Percentiles rank a stretch among this genome's conserved stretches.
Conservation (phyloP, 2,329 filamentous ascomycete genomes). For the Colletotrichum plurivorum region DNA sequence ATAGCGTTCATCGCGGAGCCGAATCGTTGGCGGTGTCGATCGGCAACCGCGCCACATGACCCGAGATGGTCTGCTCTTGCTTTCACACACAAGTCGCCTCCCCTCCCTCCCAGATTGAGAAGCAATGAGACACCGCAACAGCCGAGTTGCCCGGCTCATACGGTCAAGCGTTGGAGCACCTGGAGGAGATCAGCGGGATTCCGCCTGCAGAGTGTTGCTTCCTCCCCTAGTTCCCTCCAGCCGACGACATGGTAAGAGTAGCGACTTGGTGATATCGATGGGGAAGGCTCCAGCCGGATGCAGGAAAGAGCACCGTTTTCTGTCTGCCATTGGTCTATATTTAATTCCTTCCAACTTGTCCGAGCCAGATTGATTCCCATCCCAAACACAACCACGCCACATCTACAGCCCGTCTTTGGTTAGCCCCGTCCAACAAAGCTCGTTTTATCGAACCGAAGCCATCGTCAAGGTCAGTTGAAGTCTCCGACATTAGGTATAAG, state of each 20-base stretch:
- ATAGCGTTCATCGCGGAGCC: conserved; percentile 15
- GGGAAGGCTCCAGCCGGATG: conserved; percentile 4
- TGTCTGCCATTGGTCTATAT: neutral
- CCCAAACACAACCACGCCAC: conserved; percentile 1
- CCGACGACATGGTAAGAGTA: conserved; percentile 15
- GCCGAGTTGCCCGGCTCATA: conserved; percentile 14
- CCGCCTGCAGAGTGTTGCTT: conserved; percentile 9
- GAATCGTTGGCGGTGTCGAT: conserved; percentile 20
- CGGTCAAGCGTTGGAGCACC: neutral
- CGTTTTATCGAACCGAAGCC: conserved; percentile 2
- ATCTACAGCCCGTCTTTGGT: neutral
- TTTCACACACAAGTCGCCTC: neutral
- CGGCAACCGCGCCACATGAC: conserved; percentile 5
- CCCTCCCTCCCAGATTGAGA: neutral
- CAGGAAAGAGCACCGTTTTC: neutral
- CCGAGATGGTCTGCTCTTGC: conserved; percentile 1
- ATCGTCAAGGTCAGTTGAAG: conserved; percentile 13
- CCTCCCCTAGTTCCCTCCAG: neutral
- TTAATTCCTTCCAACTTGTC: neutral
- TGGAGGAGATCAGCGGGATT: conserved; percentile 27
- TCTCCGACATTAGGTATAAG: neutral
- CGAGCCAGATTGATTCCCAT: neutral
- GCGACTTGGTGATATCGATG: neutral
- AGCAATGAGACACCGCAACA: neutral
- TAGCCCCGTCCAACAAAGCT: conserved; percentile 4